Base-by-base conservation (phyloP, 2,329 filamentous ascomycete genomes). In the Aspergillus clavatus region DNA sequence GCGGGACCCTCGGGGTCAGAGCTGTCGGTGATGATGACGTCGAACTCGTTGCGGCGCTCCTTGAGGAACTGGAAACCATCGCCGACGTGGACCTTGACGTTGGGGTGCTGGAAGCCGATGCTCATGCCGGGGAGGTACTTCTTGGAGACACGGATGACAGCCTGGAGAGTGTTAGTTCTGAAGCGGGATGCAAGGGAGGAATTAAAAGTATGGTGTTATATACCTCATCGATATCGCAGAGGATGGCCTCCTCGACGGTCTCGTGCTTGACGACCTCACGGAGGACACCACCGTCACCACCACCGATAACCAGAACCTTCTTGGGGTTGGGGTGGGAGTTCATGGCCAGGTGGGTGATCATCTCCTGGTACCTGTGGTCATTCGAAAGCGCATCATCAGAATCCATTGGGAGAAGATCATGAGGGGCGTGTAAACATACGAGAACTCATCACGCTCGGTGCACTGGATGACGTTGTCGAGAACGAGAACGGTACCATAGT, bases 221-320 rank as follows among this genome's bases (percentile, higher is more conserved):
- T 69, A 85, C 82, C 81, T 97, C 93, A 63, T 98, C 93, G 70
- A 98, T 98, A 75, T 98, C 93, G 77, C 91, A 97, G 60, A 98
- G 87, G 56, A 86, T 85, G 51, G 93, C 93, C 80, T 95, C 86
- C 80, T 98, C 88, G 55, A 98, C 87, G 63, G 84, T 87, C 61
- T 95, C 89, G 75, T 98, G 93, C 86, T 98, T 98, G 80, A 98
- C 89, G 36, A 98, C 86, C 81, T 98, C 93, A 62, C 93, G 89
- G 61, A 98, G 84, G 53, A 98, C 93, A 74, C 93, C 93, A 50
- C 93, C 93, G 68, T 98, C 93, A 68, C 93, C 93, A 63, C 93
- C 93, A 56, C 93, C 93, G 65, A 98, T 97, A 70, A 98, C 93
- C 47, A 98, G 84, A 43, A 98, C 93, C 75, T 90, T 94, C 83